phyloP scores from a whole-genome alignment of 2,329 filamentous ascomycete species.

The Beauveria caledonica region DNA sequence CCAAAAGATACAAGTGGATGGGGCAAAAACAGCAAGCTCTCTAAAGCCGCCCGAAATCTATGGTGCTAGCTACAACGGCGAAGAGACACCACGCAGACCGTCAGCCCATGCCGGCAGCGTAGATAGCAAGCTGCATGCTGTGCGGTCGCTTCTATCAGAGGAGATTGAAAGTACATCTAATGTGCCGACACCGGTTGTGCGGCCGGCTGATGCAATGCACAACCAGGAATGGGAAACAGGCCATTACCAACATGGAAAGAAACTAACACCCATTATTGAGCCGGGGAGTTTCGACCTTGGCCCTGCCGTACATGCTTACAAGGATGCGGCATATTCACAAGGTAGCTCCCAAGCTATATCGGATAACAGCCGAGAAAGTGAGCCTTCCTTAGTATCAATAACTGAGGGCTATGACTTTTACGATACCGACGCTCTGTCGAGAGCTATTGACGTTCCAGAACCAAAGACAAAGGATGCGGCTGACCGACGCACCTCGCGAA shows the following conservation, averaged over 20 bases:
- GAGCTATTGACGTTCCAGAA: slow-evolving; percentile 45
- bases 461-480: slow-evolving; percentile 29
- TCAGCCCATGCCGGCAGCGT: slow-evolving; percentile 22
- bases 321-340: slow-evolving; percentile 32
- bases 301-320: slow-evolving; percentile 33
- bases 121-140: slow-evolving; percentile 24
- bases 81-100: slow-evolving; percentile 29
- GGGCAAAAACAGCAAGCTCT: slow-evolving; percentile 20
- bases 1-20: slow-evolving; percentile 25
- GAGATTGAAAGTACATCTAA: slow-evolving; percentile 58
- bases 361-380: slow-evolving; percentile 41
- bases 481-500: slow-evolving; percentile 10
- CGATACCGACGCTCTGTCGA: slow-evolving; percentile 45
- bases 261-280: slow-evolving; percentile 41
- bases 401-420: slow-evolving; percentile 61
- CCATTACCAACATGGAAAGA: slow-evolving; percentile 27
- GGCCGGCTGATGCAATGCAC: slow-evolving; percentile 37
- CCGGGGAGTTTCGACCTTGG: slow-evolving; percentile 43
- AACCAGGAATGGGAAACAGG: slow-evolving; percentile 18
- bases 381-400: slow-evolving; percentile 37
- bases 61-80: slow-evolving; percentile 22
- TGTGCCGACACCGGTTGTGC: slow-evolving; percentile 49
- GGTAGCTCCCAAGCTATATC: slow-evolving; percentile 45
- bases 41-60: slow-evolving; percentile 21
- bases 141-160: slow-evolving; percentile 42